Evolutionary conservation across 106 monocot species (phyloP), one percentile per base, ranked within the genome.

Genomic region (Acanthochlamys bracteata): DNA sequence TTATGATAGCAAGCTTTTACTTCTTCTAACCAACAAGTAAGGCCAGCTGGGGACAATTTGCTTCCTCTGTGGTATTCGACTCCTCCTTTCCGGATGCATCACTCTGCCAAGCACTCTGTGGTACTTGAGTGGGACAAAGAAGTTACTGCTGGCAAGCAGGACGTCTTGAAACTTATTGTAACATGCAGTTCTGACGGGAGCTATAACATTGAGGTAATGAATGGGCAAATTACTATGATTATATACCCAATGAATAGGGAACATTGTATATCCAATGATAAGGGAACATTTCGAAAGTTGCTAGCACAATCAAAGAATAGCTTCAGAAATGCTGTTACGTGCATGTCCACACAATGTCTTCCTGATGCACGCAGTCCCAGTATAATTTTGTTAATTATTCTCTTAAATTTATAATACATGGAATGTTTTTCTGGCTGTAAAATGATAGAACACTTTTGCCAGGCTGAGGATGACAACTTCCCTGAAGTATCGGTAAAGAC

Each of bases 61-160:
- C 78, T 91, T 63, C 69, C 79, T 40, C 56, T 83, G 24, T 98
- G 92, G 91, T 98, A 98, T 67, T 27, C 74, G 51, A 42, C 85
- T 70, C 92, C 98, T 21, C 92, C 98, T 75, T 98, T 92, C 40
- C 78, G 98, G 42, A 92, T 92, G 98, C 88, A 98, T 88, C 98
- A 98, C 39, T 75, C 61, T 68, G 73, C 83, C 63, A 83, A 83
- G 45, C 71, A 65, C 42, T 59, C n/a, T 19, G 40, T 92, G 54
- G 92, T 88, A 74, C 77, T 98, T 55, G 98, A 98, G 77, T 88
- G 88, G 85, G 88, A 91, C 47, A 80, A 61, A 69, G 92, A 92
- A 73, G 62, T 73, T 27, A 74, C 66, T 25, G 80, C 75, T 45
- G 41, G 63, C 59, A 69, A 53, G 33, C 42, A 40, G 42, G 85